Base-by-base conservation (phyloP, 169 alveolate genomes). In the Babesia ovata region DNA sequence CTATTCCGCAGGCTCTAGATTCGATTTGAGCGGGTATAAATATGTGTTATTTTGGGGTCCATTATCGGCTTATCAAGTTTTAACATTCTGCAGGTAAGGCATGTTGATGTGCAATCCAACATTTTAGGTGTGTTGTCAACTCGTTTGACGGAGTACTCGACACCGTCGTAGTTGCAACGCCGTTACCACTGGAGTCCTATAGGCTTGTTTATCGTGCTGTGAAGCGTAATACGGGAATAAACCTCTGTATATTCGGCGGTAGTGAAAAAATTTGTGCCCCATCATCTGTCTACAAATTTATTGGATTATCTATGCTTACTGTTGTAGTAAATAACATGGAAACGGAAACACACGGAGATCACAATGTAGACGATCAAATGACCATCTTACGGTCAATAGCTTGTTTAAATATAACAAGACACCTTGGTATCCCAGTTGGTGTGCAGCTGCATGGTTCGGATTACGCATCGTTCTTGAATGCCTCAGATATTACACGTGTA, bases 11-110 rank as follows among this genome's bases (percentile, higher is more conserved):
- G 84, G 70, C 44, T 63, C 63, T 22, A 59, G 63, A 29, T 85
- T 85, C 0, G 85, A 86, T 46, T 75, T 79, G 46, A 79, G 54
- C 29, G 92, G 85, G 39, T 81, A 81, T 11, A 29, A 22, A 44
- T 86, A 90, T 59, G 82, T 90, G 6, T 67, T 90, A 19, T 84
- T 86, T 46, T 75, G 91, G 83, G 94, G 94, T 6, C 91, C 94
- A 12, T 61, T 90, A 8, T 79, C 91, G 28, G 88, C 86, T 11
- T 84, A 83, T 50, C 94, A 90, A 52, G 44, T 90, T 6, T 59
- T 90, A 19, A 79, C 89, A 48, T 79, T 84, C 22, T 90, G 92
- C 46, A 76, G 86, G 69, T 85, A 65, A 2, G 77, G 1, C 0
- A 12, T 29, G 0, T 36, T 3, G 24, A 6, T 22, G 16, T 24